Evolutionary conservation across 345 rosid genomes (phyloP), one percentile per base, ranked within the genome.

Genomic region (Populus ilicifolia): DNA sequence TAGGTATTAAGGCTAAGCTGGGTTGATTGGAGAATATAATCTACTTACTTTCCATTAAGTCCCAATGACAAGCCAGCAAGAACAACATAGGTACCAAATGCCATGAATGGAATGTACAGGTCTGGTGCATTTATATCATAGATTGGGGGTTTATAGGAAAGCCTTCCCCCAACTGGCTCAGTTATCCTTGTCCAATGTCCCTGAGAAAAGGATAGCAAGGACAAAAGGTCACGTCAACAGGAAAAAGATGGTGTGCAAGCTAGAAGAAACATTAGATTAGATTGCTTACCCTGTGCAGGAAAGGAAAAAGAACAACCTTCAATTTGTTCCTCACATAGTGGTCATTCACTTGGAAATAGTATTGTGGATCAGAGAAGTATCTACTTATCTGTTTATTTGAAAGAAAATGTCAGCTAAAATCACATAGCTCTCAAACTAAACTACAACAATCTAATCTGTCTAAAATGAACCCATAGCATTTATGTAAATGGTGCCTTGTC

Each of bases 161-260:
- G 97, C 79, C 98, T 89, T 74, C 97, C 99, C 29, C 99, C 98
- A 6, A 93, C 99, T 67, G 99, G 99, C 82, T 93, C 96, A 27
- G 96, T 86, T 71, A 95, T 93, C 70, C 99, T 87, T 66, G 93
- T 89, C 99, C 98, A 93, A 79, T 93, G 99, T 63, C 98, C 99
- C 98, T 92, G 86, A 67, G 10, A 69, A 72, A 67, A 69, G 64
- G 18, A 84, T 56, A 79, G 63, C 14, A 67, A 36, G 63, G 54
- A 63, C 63, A 65, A 44, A 56, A 68, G 65, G 46, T 71, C 30
- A 69, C 29, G 4, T 50, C 54, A 35, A 67, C 8, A 21, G 67
- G 63, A 67, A 61, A 63, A 38, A 14, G 70, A 74, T 23, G 18
- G 23, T 30, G 25, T 39, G 18, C 35, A 50, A 69, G 79, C 36